phyloP scores from a whole-genome alignment of 495 filamentous ascomycete genomes.

The Paragyromitra xinjiangensis region DNA sequence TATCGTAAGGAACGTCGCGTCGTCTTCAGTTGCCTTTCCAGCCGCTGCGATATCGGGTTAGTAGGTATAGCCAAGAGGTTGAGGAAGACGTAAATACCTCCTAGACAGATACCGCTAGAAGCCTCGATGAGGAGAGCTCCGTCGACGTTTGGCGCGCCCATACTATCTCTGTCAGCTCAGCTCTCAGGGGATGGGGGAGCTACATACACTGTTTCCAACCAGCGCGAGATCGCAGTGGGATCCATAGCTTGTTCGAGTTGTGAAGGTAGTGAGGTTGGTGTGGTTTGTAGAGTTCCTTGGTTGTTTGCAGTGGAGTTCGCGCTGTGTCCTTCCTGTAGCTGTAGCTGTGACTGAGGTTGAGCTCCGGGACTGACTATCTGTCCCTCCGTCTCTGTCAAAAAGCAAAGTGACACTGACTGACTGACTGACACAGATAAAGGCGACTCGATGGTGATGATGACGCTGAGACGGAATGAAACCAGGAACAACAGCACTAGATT shows the following conservation, averaged over 20 bases:
- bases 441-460: constrained; percentile 2
- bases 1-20: constrained; percentile 57
- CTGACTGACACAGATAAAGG: background rate
- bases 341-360: constrained; percentile 4
- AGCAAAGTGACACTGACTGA: constrained; percentile 11
- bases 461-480: constrained; percentile 9
- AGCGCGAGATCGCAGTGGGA: constrained; percentile 54
- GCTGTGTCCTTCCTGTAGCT: background rate
- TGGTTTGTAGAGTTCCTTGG: background rate
- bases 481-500: constrained; percentile 12
- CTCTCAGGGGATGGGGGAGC: background rate
- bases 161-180: constrained; percentile 43
- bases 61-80: background rate
- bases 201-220: constrained; percentile 54
- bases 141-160: constrained; percentile 55
- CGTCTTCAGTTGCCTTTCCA: constrained; percentile 57
- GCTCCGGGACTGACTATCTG: background rate
- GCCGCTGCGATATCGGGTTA: constrained; percentile 33
- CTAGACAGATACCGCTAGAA: constrained; percentile 56
- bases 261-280: background rate
- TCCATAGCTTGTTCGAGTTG: constrained; percentile 43
- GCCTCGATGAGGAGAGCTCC: constrained; percentile 58
- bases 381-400: background rate
- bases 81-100: constrained; percentile 35
- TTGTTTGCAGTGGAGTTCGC: background rate